Base-by-base conservation (phyloP, 129 eudicot species). In the Centella asiatica region DNA sequence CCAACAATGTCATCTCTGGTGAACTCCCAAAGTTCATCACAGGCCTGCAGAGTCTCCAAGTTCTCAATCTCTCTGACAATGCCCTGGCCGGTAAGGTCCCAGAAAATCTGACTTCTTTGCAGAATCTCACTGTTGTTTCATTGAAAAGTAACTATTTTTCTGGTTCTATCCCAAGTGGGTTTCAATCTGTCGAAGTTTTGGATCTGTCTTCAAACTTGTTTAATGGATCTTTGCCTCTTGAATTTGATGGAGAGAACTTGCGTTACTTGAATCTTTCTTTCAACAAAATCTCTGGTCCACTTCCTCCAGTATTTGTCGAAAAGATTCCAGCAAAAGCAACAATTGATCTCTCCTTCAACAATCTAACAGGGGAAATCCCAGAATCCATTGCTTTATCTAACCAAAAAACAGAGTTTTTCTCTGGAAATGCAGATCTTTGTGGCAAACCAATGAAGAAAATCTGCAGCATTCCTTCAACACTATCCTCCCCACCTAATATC, bases 321-420 rank as follows among this genome's bases (percentile, higher is more conserved):
- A 62, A 64, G 23, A 46, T 87, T 47, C 88, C 95, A 46, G 82
- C 31, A 19, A 84, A 65, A 2, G 83, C 80, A 18, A 76, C 76
- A 0, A 67, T 88, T 44, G 99, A 93, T 70, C 81, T 93, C 25
- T 87, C 99, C 12, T 87, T 59, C 68, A 93, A 93, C 62, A 65
- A 66, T 34, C 73, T 93, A 12, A 64, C 96, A 5, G 99, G 99
- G 0, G 68, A 78, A 69, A 82, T 93, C 49, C 99, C 96, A 18
- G 67, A 74, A 26, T 39, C 60, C 11, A 47, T 47, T 58, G 27
- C 78, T 0, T 66, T 87, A 0, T 50, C 74, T 6, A 73, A 79
- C 58, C 92, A 78, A 60, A 81, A 78, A 71, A 42, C 48, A 9
- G 92, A 80, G 31, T 55, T 66, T n/a, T 93, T 77, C 49, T 64